A percentile compares a stretch with the other conserved stretches of the same genome.
Conservation (phyloP, 345 rosid genomes). For the Passiflora organensis region DNA sequence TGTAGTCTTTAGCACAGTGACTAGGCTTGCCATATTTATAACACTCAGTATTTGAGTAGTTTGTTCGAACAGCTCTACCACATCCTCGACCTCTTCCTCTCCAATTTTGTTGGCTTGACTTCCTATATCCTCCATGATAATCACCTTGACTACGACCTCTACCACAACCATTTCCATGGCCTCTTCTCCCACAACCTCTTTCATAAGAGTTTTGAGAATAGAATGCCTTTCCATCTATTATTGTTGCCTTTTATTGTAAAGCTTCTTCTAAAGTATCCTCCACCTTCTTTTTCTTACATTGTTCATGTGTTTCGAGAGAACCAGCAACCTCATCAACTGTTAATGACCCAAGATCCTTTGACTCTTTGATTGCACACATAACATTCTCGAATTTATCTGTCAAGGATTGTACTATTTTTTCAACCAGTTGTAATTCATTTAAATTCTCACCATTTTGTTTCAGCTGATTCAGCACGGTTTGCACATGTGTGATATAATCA, state of each 20-base stretch:
- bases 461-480: slow-evolving; percentile 5
- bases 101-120: not conserved
- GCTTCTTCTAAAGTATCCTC: no score
- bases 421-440: not conserved
- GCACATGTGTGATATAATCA: slow-evolving; percentile 1
- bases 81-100: not conserved
- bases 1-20: no score
- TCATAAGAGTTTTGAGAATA: no score
- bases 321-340: slow-evolving; percentile 1
- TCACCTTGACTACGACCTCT: no score
- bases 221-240: no score
- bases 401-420: slow-evolving; percentile 1
- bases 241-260: no score
- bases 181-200: no score
- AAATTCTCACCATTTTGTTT: no score
- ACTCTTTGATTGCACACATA: slow-evolving; percentile 8
- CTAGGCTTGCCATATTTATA: no score
- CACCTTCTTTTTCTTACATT: slow-evolving; percentile 1
- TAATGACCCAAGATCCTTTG: slow-evolving; percentile 1
- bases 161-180: no score
- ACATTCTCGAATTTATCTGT: slow-evolving; percentile 14
- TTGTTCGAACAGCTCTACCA: not conserved
- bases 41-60: no score
- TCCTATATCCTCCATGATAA: not conserved
- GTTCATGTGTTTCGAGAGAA: slow-evolving; percentile 10